Percentiles rank a stretch among this genome's conserved stretches.
Conservation (phyloP, 2,329 filamentous ascomycete species). For the Fusarium redolens region DNA sequence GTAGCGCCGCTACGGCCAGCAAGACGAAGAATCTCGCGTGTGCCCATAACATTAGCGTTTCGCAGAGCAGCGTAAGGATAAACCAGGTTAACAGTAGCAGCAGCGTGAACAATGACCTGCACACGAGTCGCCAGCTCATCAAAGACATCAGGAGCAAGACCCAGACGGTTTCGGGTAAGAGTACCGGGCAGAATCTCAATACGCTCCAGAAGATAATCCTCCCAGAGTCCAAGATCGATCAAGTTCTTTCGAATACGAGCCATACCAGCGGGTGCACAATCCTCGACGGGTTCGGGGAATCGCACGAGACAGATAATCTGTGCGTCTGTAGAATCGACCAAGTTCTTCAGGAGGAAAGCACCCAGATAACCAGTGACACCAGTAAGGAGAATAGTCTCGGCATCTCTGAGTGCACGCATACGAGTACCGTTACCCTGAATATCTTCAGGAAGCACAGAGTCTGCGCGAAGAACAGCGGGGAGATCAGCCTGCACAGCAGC, state of each 20-base stretch:
- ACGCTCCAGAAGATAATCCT: slow-evolving; percentile 80
- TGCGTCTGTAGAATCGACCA: slow-evolving; percentile 75
- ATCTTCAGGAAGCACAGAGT: slow-evolving; percentile 75
- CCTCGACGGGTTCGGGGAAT: slow-evolving; percentile 73
- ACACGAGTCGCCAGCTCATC: slow-evolving; percentile 72
- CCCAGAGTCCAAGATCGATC: slow-evolving; percentile 82
- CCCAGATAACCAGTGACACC: slow-evolving; percentile 82
- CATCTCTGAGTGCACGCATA: slow-evolving; percentile 70
- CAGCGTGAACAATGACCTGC: slow-evolving; percentile 81
- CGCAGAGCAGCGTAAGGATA: slow-evolving; percentile 84
- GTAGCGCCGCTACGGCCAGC: slow-evolving; percentile 75
- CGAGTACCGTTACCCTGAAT: slow-evolving; percentile 68
- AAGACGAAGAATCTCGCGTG: slow-evolving; percentile 77
- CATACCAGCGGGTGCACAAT: slow-evolving; percentile 74
- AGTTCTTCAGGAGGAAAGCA: slow-evolving; percentile 76
- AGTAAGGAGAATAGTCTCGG: slow-evolving; percentile 76
- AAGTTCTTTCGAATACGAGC: slow-evolving; percentile 80
- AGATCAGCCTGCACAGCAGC: slow-evolving; percentile 81
- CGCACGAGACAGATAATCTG: slow-evolving; percentile 79
- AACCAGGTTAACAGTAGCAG: slow-evolving; percentile 82
- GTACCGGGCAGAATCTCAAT: slow-evolving; percentile 82
- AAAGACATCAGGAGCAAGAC: slow-evolving; percentile 73
- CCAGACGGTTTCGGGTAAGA: slow-evolving; percentile 74
- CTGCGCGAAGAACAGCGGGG: slow-evolving; percentile 74
- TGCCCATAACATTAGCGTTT: slow-evolving; percentile 82